phyloP scores from a whole-genome alignment of 352 stramenopile species.

The Aphanomyces astaci region DNA sequence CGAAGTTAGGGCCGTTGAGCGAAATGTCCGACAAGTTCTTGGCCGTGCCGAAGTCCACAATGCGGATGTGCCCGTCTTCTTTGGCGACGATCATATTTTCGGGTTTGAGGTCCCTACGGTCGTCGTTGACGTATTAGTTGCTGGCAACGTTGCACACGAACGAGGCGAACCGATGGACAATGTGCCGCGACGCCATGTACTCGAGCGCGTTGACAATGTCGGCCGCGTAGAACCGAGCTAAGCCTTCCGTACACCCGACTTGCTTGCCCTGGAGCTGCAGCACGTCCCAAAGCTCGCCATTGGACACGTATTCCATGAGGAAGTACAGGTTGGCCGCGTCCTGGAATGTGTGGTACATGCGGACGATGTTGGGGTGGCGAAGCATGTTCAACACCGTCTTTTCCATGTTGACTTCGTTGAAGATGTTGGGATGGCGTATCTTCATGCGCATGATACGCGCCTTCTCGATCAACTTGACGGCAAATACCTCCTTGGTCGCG shows the following conservation, averaged over 20 bases:
- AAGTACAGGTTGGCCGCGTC: conserved; percentile 89
- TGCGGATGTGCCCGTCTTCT: conserved; percentile 46
- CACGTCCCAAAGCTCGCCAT: conserved; percentile 88
- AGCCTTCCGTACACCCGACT: conserved; percentile 64
- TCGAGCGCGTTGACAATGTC: conserved; percentile 88
- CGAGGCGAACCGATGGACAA: conserved; percentile 81
- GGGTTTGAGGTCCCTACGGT: conserved; percentile 74
- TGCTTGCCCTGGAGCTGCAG: conserved; percentile 76
- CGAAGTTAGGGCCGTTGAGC: conserved; percentile 78
- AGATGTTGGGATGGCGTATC: conserved; percentile 94
- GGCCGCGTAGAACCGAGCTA: conserved; percentile 79
- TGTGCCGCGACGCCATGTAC: conserved; percentile 86
- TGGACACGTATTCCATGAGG: conserved; percentile 89
- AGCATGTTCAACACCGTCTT: conserved; percentile 87
- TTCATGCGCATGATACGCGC: conserved; percentile 77
- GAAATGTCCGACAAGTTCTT: conserved; percentile 53
- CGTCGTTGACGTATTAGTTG: background rate
- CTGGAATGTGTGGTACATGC: conserved; percentile 95
- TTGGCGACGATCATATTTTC: conserved; percentile 89
- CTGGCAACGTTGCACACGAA: too few species aligned
- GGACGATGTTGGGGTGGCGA: conserved; percentile 88
- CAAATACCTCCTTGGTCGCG: conserved; percentile 87
- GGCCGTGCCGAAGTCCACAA: conserved; percentile 81
- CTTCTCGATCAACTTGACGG: conserved; percentile 95
- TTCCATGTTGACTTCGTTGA: conserved; percentile 99